A percentile compares a stretch with the other conserved stretches of the same genome.
Evolutionary conservation across 352 stramenopile genomes (phyloP).

Genomic region (Phytophthora niederhauseri): DNA sequence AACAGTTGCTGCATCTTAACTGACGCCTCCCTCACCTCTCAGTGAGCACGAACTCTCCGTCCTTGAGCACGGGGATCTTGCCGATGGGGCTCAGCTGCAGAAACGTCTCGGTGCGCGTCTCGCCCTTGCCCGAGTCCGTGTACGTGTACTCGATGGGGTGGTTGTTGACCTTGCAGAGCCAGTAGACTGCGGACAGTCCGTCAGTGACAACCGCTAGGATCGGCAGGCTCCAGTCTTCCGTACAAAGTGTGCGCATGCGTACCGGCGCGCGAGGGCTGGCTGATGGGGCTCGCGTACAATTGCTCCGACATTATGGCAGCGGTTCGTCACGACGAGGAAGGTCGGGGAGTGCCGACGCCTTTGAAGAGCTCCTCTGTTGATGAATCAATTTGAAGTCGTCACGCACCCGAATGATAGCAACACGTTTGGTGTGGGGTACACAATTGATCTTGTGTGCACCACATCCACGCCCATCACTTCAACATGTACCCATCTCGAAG

Average conservation of each 20-base stretch:
- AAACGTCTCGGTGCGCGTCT: slow-evolving; percentile 56
- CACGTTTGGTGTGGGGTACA: not conserved
- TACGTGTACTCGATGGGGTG: slow-evolving; percentile 64
- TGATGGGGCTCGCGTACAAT: slow-evolving; percentile 64
- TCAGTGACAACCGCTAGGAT: not conserved
- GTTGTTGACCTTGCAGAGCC: slow-evolving; percentile 77
- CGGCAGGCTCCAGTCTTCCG: not conserved
- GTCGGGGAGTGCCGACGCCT: slow-evolving; percentile 3
- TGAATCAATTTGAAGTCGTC: slow-evolving; percentile 35
- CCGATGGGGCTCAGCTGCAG: slow-evolving; percentile 63
- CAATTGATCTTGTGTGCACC: not conserved
- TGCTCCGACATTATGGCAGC: slow-evolving; percentile 42
- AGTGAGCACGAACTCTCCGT: slow-evolving; percentile 68
- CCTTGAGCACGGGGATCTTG: slow-evolving; percentile 73
- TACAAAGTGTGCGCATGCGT: not conserved
- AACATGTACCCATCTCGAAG: slow-evolving; percentile 9
- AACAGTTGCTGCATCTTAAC: not conserved
- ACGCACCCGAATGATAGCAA: slow-evolving; percentile 1
- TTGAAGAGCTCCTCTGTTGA: slow-evolving; percentile 19
- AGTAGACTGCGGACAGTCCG: slow-evolving; percentile 44
- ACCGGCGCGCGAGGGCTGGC: slow-evolving; percentile 70
- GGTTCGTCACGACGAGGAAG: not conserved
- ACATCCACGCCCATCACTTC: slow-evolving; percentile 12
- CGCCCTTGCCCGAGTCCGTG: slow-evolving; percentile 56
- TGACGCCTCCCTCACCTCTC: slow-evolving; percentile 46